A percentile compares a stretch with the other conserved stretches of the same genome.
These are phyloP conservation scores for Panaeolus papilionaceus DNA, from an alignment of 768 basidiomycete genomes.

Conservation along the genomic window DNA sequence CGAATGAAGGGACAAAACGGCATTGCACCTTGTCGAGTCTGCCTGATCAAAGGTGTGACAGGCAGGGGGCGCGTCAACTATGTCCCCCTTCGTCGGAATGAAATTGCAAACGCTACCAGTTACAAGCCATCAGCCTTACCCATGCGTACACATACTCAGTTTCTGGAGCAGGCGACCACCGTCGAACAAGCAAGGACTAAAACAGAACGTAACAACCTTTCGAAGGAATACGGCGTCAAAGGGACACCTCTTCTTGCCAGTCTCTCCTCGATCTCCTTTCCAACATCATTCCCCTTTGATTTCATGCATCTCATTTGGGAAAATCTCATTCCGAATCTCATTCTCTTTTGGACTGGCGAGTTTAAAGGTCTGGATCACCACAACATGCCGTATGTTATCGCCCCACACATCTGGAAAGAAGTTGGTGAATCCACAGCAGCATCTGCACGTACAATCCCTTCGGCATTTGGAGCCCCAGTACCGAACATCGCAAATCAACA, in stretches of 20 bases:
- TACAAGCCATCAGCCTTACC: slow-evolving; percentile 40
- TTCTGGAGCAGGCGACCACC: slow-evolving; percentile 28
- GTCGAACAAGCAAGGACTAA: slow-evolving; percentile 31
- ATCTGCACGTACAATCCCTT: slow-evolving; percentile 48
- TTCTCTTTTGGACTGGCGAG: no score
- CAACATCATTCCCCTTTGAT: slow-evolving; percentile 48
- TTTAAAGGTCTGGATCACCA: slow-evolving; percentile 29
- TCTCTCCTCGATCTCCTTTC: slow-evolving; percentile 40
- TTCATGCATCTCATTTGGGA: slow-evolving; percentile 45
- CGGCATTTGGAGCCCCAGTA: slow-evolving; percentile 37
- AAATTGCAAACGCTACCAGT: background rate
- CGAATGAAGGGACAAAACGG: slow-evolving; percentile 47
- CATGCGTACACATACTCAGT: slow-evolving; percentile 29
- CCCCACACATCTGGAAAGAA: no score
- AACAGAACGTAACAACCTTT: slow-evolving; percentile 24
- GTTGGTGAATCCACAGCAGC: slow-evolving; percentile 21
- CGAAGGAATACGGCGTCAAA: slow-evolving; percentile 39
- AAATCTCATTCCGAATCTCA: no score
- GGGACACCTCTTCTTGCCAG: slow-evolving; percentile 34
- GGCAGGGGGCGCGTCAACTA: slow-evolving; percentile 27
- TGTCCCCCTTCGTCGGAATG: slow-evolving; percentile 31
- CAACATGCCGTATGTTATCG: slow-evolving; percentile 30
- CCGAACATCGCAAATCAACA: slow-evolving; percentile 38
- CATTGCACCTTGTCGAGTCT: slow-evolving; percentile 40
- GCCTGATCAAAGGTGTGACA: slow-evolving; percentile 36